Evolutionary conservation across 352 stramenopile genomes (phyloP).

Genomic region (Globisporangium radiosum): DNA sequence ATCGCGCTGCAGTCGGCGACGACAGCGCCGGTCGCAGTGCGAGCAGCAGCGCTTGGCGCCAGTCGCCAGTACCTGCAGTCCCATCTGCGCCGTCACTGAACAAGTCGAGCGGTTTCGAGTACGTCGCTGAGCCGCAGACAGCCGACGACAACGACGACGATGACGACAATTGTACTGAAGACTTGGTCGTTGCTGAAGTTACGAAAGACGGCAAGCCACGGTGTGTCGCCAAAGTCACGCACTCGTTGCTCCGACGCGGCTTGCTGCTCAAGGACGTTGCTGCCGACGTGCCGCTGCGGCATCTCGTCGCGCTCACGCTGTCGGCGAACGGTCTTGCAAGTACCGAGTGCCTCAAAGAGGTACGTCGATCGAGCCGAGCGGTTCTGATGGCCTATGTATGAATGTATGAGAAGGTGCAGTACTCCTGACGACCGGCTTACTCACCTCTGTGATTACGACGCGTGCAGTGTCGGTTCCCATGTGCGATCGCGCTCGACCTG

Average conservation of each 20-base stretch:
- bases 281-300: constrained; percentile 41
- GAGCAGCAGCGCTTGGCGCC: background rate
- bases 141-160: constrained; percentile 30
- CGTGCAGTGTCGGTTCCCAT: constrained; percentile 54
- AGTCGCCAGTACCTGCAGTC: background rate
- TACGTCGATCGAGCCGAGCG: constrained; percentile 10
- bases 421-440: too few relatives aligned
- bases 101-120: background rate
- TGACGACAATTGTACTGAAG: constrained; percentile 33
- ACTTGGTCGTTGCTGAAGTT: constrained; percentile 30
- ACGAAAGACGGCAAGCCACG: constrained; percentile 50
- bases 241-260: constrained; percentile 39
- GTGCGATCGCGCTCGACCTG: constrained; percentile 43
- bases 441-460: background rate
- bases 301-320: constrained; percentile 54
- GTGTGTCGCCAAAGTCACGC: constrained; percentile 39
- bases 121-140: background rate
- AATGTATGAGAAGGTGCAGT: too few relatives aligned
- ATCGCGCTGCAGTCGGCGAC: constrained; percentile 5
- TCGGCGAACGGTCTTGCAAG: constrained; percentile 48
- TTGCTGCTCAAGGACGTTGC: constrained; percentile 46
- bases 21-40: background rate
- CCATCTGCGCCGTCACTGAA: background rate
- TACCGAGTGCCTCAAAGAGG: constrained; percentile 49
- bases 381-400: too few relatives aligned